Conservation (phyloP, 306 rosid genomes). For the Cicer arietinum region DNA sequence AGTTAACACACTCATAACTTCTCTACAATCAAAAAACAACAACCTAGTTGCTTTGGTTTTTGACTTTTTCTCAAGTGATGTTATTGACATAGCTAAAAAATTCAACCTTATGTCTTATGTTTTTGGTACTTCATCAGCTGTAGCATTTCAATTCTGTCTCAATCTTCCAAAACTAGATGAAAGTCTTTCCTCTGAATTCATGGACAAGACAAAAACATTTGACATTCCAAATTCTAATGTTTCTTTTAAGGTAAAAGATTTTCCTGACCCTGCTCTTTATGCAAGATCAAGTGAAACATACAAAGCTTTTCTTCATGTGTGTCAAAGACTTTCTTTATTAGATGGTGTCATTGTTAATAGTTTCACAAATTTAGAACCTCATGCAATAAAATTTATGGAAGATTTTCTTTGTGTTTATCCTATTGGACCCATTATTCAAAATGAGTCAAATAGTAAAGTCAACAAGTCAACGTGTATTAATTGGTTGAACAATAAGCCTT, state of each 20-base stretch:
- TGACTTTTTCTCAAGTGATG: neutral
- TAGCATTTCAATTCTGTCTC: neutral
- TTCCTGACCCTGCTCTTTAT: neutral
- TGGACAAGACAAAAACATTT: neutral
- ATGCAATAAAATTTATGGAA: neutral
- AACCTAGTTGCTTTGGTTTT: constrained; percentile 10
- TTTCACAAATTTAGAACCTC: neutral
- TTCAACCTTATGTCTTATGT: neutral
- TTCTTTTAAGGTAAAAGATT: neutral
- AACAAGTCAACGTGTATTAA: neutral
- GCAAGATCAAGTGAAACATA: neutral
- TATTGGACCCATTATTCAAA: constrained; percentile 29
- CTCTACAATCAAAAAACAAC: neutral
- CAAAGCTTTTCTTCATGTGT: neutral
- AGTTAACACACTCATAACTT: neutral
- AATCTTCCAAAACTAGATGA: neutral
- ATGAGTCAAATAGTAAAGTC: neutral
- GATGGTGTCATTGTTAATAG: neutral
- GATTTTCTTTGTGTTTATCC: neutral
- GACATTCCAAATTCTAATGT: neutral
- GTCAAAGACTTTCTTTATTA: neutral
- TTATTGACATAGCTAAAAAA: neutral
- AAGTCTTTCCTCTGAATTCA: neutral
- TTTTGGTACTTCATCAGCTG: neutral
- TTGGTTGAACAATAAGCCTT: constrained; percentile 43